These are phyloP conservation scores for Trametes punicea DNA, from an alignment of 768 basidiomycete genomes.

Conservation along the genomic window DNA sequence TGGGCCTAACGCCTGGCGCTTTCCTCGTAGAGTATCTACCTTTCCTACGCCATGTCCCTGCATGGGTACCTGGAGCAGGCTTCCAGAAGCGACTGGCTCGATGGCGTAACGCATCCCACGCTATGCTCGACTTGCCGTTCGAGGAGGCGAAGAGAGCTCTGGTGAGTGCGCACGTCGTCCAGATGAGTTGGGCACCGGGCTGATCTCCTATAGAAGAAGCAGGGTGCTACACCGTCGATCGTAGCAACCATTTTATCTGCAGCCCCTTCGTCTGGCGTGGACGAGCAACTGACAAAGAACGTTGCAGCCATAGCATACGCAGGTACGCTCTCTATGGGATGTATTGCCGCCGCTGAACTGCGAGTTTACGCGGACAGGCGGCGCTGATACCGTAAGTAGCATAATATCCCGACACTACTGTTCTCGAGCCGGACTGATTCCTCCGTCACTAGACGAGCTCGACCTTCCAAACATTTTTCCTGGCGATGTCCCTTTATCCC, in stretches of 20 bases:
- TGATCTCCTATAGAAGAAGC: neutral
- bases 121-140: conserved; percentile 16
- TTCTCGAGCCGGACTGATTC: neutral
- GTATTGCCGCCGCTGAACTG: no score
- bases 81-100: conserved; percentile 18
- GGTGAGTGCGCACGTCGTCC: neutral
- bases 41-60: conserved; percentile 21
- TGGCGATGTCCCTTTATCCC: conserved; percentile 28
- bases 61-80: conserved; percentile 27
- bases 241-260: conserved; percentile 1
- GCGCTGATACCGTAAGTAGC: conserved; percentile 23
- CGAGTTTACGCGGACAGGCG: conserved; percentile 5
- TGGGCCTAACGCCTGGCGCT: conserved; percentile 10
- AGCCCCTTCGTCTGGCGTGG: neutral
- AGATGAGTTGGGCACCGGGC: no score
- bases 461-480: conserved; percentile 24
- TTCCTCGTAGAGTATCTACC: conserved; percentile 19
- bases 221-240: neutral
- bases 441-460: conserved; percentile 20
- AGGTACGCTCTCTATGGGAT: conserved; percentile 8
- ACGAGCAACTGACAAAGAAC: conserved; percentile 15
- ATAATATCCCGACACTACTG: neutral
- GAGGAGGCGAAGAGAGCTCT: conserved; percentile 11
- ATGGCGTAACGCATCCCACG: conserved; percentile 11
- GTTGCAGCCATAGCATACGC: conserved; percentile 19